Base-by-base conservation (phyloP, 2,329 filamentous ascomycete genomes). In the Neocucurbitaria cava region DNA sequence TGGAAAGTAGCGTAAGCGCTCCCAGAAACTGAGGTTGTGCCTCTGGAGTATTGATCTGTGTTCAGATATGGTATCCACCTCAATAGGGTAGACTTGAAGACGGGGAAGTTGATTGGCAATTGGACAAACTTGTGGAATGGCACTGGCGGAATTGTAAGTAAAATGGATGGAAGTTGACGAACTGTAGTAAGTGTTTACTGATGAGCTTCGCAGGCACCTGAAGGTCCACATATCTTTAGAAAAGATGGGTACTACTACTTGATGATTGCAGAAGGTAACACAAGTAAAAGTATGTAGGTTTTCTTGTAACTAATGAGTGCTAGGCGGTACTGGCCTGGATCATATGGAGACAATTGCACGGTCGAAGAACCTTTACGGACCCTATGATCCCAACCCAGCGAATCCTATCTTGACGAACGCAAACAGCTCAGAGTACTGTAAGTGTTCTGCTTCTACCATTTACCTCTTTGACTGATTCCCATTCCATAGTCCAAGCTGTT, bases 361-460 rank as follows among this genome's bases (percentile, higher is more conserved):
- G 7, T 75, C 74, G 1, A 66, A 60, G 20, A 58, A 68, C 28
- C 56, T 76, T 11, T 62, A 64, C 26, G 77, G 77, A 0, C 77
- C 77, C 3, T 79, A 75, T 51, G 69, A 73, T 17, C 39, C 67
- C 1, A 72, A 72, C 52, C 58, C 69, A 0, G 44, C 46, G 1
- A 80, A 80, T 42, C 78, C 78, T 0, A 61, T 79, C 24, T 56
- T 78, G 26, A 75, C 76, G 0, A 75, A 75, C 28, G 61, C 63
- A n/a, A 72, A 72, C 18, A 78, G 77, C 0, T 61, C 66, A 0
- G 54, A 72, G 30, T 80, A 79, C 54, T 74, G 64, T 69, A 49
- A 58, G 64, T 45, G 8, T 13, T 31, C 5, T 40, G 5, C 15
- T 5, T 13, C 13, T 9, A 1, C 15, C 23, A 21, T 23, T 21